Conservation (phyloP, 1,139 yeast species). For the Yamadazyma diddensiae region DNA sequence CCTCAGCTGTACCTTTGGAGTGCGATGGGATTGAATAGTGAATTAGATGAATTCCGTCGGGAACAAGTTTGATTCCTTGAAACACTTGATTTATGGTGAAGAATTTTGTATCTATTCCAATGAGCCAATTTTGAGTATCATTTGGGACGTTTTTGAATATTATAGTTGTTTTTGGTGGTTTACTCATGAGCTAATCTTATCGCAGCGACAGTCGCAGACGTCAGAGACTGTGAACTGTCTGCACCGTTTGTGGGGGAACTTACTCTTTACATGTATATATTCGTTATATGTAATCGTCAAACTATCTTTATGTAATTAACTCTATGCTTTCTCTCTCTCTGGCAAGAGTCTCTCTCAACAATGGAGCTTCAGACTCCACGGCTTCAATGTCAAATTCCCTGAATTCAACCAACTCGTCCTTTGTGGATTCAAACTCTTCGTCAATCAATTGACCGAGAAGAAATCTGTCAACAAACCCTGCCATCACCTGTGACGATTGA, state of each 20-base stretch:
- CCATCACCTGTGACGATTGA: constrained; percentile 19
- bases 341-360: constrained; percentile 4
- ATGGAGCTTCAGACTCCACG: constrained; percentile 1
- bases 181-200: constrained; percentile 8
- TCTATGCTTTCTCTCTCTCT: constrained; percentile 26
- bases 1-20: constrained; percentile 6
- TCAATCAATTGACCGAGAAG: constrained; percentile 31
- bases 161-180: constrained; percentile 26
- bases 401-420: constrained; percentile 13
- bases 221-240: not conserved
- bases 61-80: constrained; percentile 26
- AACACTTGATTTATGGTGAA: constrained; percentile 20
- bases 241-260: no score
- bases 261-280: not conserved
- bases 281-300: not conserved
- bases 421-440: constrained; percentile 24
- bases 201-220: not conserved
- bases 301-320: constrained; percentile 22
- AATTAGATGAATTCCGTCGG: constrained; percentile 26
- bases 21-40: constrained; percentile 25
- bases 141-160: constrained; percentile 17
- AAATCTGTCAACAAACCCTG: constrained; percentile 43
- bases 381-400: constrained; percentile 18
- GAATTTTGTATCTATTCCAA: constrained; percentile 31
- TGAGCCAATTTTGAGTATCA: constrained; percentile 18